Conservation (phyloP, 2,329 filamentous ascomycete genomes). For the Penicillium thymicola region DNA sequence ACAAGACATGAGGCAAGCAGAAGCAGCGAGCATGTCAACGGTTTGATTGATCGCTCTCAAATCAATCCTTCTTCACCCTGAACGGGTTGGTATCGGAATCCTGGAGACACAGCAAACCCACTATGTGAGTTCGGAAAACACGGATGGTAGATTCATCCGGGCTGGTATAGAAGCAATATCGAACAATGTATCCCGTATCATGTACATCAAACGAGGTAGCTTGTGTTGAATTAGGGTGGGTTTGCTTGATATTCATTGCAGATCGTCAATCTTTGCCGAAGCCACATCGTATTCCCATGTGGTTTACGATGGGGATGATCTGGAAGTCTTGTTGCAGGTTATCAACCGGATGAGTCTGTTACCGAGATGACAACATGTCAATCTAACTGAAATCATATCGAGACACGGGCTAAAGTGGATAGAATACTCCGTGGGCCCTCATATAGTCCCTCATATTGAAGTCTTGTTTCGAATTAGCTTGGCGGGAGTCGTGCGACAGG, state of each 20-base stretch:
- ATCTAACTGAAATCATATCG: background rate
- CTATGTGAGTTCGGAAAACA: background rate
- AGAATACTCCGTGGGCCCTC: background rate
- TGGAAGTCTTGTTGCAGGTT: background rate
- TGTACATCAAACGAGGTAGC: background rate
- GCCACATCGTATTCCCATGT: background rate
- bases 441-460: background rate
- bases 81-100: too few species aligned
- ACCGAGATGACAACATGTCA: background rate
- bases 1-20: conserved; percentile 7
- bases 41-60: background rate
- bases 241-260: background rate
- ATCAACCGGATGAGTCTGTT: background rate
- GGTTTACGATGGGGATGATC: background rate
- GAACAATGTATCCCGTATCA: background rate
- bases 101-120: background rate
- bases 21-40: conserved; percentile 11
- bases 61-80: background rate
- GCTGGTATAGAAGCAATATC: background rate
- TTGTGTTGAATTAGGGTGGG: background rate
- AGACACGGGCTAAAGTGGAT: background rate
- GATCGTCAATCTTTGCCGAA: conserved; percentile 2
- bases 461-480: background rate
- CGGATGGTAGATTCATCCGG: too few species aligned
- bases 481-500: background rate